Evolutionary conservation across 1,139 yeast species (phyloP), one percentile per base, ranked within the genome.

Genomic region (Sugiyamaella novakii): DNA sequence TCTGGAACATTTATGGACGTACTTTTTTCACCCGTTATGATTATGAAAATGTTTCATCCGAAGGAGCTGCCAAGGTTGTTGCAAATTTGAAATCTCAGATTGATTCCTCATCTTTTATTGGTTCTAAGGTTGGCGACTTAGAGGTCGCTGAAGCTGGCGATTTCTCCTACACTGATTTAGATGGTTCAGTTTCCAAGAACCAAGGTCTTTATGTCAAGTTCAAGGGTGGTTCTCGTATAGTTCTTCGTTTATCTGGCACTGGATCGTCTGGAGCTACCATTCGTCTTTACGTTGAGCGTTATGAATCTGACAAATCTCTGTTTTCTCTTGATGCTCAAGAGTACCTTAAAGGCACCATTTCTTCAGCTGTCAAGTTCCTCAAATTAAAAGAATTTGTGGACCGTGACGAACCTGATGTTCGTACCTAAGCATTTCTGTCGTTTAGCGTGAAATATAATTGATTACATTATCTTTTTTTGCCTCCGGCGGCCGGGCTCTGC

Each of bases 241-340:
- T 94, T 37, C 87, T 88, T 43, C 84, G 99, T 70, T 77, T 92
- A 58, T 88, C 97, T 0, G 99, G 99, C 50, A 92, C 99, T 10
- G 99, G 99, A 5, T 89, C 98, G 1, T 83, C 96, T 1, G 99
- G 98, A 42, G 98, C 98, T 15, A 92, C 99, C 2, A 91, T 94
- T 54, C 82, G 99, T 70, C 75, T 92, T 58, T 92, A 92, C 70
- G 75, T 91, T 66, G 98, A 92, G 70, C 84, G 84, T 70, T 91
- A 87, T 71, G 81, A 85, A 36, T 62, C 69, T 47, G 95, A 88
- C 62, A 66, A 71, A 51, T 57, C 78, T 12, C 75, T 75, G 39
- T 80, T 78, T 62, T 63, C 63, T 7, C 60, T 70, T 52, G 68
- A 74, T 40, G 95, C 91, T n/a, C 87, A 85, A 59, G 81, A 81